Evolutionary conservation across 2,329 filamentous ascomycete genomes (phyloP).

Genomic region (Aureobasidium sp.): DNA sequence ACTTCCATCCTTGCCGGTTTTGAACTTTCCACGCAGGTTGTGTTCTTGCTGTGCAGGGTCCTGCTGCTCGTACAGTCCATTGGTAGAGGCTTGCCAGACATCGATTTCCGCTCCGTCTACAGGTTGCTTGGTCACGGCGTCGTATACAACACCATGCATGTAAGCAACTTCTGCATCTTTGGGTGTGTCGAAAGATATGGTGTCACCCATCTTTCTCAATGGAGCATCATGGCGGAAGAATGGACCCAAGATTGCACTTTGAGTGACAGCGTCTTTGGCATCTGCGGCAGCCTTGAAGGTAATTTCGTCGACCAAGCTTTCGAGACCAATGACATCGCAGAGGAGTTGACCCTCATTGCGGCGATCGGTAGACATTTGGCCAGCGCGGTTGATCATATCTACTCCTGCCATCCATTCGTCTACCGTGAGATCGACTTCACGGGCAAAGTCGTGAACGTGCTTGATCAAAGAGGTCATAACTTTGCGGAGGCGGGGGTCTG

Average conservation of each 20-base stretch:
- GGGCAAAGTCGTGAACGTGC: slow-evolving; percentile 54
- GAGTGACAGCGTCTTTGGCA: slow-evolving; percentile 49
- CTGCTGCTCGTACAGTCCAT: slow-evolving; percentile 61
- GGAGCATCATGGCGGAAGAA: slow-evolving; percentile 76
- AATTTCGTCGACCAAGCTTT: slow-evolving; percentile 69
- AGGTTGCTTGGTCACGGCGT: slow-evolving; percentile 58
- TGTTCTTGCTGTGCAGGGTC: slow-evolving; percentile 61
- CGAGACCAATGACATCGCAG: slow-evolving; percentile 52
- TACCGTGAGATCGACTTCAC: slow-evolving; percentile 52
- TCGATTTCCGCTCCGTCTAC: slow-evolving; percentile 62
- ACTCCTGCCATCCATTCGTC: slow-evolving; percentile 54
- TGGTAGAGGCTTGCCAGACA: slow-evolving; percentile 74
- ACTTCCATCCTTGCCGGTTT: slow-evolving; percentile 56
- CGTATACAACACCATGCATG: slow-evolving; percentile 56
- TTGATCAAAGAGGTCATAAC: slow-evolving; percentile 46
- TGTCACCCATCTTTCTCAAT: slow-evolving; percentile 59
- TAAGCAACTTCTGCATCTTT: slow-evolving; percentile 50
- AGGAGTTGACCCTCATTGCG: slow-evolving; percentile 58
- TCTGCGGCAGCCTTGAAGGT: slow-evolving; percentile 58
- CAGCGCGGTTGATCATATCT: slow-evolving; percentile 54
- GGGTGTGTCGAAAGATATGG: slow-evolving; percentile 50
- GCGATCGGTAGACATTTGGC: slow-evolving; percentile 55
- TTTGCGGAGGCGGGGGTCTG: slow-evolving; percentile 26
- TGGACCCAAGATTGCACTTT: slow-evolving; percentile 74
- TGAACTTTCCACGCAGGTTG: slow-evolving; percentile 68